Evolutionary conservation across 2,329 filamentous ascomycete genomes (phyloP).

Genomic region (Colletotrichum destructivum): DNA sequence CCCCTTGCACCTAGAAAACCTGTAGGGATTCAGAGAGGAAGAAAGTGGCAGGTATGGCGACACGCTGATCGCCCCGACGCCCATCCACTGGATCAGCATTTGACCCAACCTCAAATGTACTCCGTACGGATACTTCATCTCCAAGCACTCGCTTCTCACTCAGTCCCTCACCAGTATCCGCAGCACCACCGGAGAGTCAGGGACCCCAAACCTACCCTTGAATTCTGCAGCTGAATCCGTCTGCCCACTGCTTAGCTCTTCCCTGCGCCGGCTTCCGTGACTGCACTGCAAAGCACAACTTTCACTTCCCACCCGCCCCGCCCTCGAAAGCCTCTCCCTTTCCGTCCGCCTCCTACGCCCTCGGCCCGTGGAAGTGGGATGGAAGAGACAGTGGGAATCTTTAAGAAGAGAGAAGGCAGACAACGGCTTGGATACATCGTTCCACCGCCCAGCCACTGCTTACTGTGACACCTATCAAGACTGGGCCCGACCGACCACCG

Average conservation of each 20-base stretch:
- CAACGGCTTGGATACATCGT: conserved; percentile 16
- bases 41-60: conserved; percentile 2
- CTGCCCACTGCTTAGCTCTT: conserved; percentile 24
- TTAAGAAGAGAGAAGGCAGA: conserved; percentile 8
- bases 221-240: conserved; percentile 28
- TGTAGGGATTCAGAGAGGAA: not conserved
- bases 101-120: conserved; percentile 25
- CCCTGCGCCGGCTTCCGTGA: conserved; percentile 22
- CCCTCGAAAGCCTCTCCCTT: conserved; percentile 13
- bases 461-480: conserved; percentile 18
- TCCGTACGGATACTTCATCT: not conserved
- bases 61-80: not conserved
- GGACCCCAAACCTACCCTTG: conserved; percentile 18
- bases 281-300: conserved; percentile 33
- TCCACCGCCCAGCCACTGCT: conserved; percentile 35
- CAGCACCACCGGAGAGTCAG: not conserved
- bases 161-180: conserved; percentile 1
- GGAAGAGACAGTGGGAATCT: not conserved
- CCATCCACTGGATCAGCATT: conserved; percentile 34
- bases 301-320: not conserved
- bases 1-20: not conserved
- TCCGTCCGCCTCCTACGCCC: conserved; percentile 17
- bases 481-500: not conserved
- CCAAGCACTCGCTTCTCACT: conserved; percentile 5
- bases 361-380: not conserved